Base-by-base conservation (phyloP, 306 rosid genomes). In the Spatholobus suberectus region DNA sequence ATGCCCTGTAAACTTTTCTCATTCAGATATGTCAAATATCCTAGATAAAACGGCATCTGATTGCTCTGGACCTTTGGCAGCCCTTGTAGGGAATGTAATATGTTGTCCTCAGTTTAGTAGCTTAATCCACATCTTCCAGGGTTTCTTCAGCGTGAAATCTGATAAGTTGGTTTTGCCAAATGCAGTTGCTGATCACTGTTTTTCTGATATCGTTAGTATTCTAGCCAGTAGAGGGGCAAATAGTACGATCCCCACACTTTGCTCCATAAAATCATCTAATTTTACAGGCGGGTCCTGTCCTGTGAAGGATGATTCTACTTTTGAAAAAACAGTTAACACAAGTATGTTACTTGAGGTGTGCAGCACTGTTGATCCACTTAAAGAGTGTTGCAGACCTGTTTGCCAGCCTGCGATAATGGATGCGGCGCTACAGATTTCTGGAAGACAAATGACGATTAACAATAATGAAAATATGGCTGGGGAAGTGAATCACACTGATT, bases 21-120 rank as follows among this genome's bases (percentile, higher is more conserved):
- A 79, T 35, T 86, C 97, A 44, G 83, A 87, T 62, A 82, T 96
- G 77, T 90, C 99, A 44, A 79, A 43, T 79, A 80, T 91, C 74
- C 77, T 96, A 67, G 99, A 94, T 65, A 94, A 88, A 87, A 91
- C 99, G 35, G 97, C 98, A 47, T 85, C 86, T 59, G 99, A 96
- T 94, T 96, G 99, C 85, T 57, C 91, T 80, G 90, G 69, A 43
- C 98, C 99, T n/a, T 86, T 96, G 88, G 97, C 99, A 14, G 86
- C 89, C 8, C 83, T 92, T 73, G 97, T 96, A 80, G 93, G 90
- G 57, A 96, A 92, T 81, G 98, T 91, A 43, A 91, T 96, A 77
- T 96, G 98, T 69, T 96, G 98, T 85, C 99, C 98, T 51, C 99
- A 96, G 87, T 89, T 96, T 68, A 91, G 82, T 82, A 94, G 97